These are phyloP conservation scores for Solanum clarkiae DNA, from an alignment of 257 asterid species.

Conservation along the genomic window DNA sequence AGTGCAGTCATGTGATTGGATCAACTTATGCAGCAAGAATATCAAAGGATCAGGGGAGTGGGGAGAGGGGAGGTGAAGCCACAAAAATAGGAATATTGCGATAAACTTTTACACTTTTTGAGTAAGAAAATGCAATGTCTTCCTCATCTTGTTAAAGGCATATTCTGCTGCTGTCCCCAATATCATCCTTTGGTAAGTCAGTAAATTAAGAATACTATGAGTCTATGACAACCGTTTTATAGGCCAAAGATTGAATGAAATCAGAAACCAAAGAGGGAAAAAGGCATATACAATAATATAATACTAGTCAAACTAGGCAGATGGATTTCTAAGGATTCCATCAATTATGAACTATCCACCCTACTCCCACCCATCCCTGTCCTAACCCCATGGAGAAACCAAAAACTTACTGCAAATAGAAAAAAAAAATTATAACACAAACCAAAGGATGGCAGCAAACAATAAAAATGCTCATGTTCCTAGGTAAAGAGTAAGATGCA, in stretches of 20 bases:
- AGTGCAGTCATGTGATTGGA: background rate
- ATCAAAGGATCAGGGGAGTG: background rate
- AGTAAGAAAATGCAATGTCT: background rate
- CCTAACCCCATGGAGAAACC: background rate
- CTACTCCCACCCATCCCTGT: background rate
- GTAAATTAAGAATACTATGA: background rate
- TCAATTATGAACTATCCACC: background rate
- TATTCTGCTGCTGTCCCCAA: background rate
- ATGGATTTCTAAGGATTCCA: background rate
- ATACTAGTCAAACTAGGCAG: background rate
- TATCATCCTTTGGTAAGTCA: background rate
- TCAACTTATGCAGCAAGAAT: background rate
- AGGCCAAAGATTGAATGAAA: background rate
- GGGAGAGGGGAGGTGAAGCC: background rate
- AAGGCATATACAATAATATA: background rate
- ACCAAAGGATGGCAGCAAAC: background rate
- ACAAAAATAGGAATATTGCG: background rate
- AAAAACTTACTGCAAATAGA: background rate
- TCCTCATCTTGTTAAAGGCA: background rate
- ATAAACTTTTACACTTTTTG: background rate
- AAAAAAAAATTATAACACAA: background rate
- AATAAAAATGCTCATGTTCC: background rate
- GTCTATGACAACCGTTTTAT: background rate
- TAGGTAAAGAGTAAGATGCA: background rate
- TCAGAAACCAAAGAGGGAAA: background rate